Base-by-base conservation (phyloP, 495 filamentous ascomycete genomes). In the Penicillium psychrofluorescens region DNA sequence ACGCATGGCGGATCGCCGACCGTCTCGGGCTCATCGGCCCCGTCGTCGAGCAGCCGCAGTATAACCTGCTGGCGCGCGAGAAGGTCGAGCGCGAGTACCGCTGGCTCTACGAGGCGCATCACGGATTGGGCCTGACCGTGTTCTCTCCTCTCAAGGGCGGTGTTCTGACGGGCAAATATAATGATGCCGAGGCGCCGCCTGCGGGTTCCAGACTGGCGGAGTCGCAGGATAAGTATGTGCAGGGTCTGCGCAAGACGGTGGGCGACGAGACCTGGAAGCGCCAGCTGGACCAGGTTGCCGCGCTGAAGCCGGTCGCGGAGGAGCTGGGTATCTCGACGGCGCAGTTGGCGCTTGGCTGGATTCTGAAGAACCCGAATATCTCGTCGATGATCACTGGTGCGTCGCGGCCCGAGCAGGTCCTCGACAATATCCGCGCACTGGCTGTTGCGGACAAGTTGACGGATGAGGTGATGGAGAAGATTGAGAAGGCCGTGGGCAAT, bases 141-240 rank as follows among this genome's bases (percentile, higher is more conserved):
- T 91, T 83, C 64, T 82, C 75, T 7, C 86, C 88, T 1, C 59
- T 95, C 37, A 79, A 81, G 52, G 72, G 75, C 33, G 88, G 88
- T 7, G 65, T 91, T 36, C 66, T 92, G 45, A 87, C 83, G 0
- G 88, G 87, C 7, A 95, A 92, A 67, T 92, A 95, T 64, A 85
- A 85, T 59, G 69, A 84, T 43, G 78, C 48, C 11, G 35, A 59
- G 11, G 48, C 49, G n/a, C 51, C 54, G 14, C 68, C 65, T 3
- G 49, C 58, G 2, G 71, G 64, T 0, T 66, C 63, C 1, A 54
- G 68, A 4, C 53, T 72, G 28, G 64, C 67, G 0, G 63, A 70
- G 43, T 62, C 64, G n/a, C 58, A 70, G 12, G 65, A 70, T 43
- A 43, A 43, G 1, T 74, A 64, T 41, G 45, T 61, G 0, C 46